Conservation (phyloP, 2,329 filamentous ascomycete species). For the Daldinia sp. region DNA sequence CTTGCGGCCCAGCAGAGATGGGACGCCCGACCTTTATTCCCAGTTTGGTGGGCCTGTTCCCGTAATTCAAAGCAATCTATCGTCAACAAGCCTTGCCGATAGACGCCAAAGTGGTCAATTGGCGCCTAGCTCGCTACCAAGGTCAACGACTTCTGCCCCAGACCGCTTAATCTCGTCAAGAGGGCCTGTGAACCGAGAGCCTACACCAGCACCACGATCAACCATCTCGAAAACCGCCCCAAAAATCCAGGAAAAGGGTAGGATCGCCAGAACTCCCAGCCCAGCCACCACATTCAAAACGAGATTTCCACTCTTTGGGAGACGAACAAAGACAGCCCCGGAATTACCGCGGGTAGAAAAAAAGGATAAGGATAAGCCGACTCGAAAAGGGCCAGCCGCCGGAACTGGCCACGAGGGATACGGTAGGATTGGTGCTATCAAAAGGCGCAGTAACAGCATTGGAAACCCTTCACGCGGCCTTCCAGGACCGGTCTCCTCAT, state of each 20-base stretch:
- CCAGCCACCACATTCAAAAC: constrained; percentile 66
- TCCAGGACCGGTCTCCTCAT: constrained; percentile 56
- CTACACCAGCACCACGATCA: constrained; percentile 46
- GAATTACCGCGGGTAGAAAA: constrained; percentile 60
- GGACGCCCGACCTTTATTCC: constrained; percentile 68
- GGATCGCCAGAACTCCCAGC: constrained; percentile 57
- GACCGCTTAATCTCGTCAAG: constrained; percentile 44
- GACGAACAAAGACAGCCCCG: constrained; percentile 71
- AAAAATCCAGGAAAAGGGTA: constrained; percentile 43
- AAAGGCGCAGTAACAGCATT: constrained; percentile 70
- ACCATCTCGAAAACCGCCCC: constrained; percentile 25
- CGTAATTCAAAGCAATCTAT: constrained; percentile 70
- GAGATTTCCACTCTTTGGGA: constrained; percentile 80
- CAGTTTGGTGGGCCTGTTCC: constrained; percentile 61
- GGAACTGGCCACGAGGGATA: constrained; percentile 96
- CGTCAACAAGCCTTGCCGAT: constrained; percentile 58
- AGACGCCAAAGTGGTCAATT: constrained; percentile 54
- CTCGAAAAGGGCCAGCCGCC: constrained; percentile 81
- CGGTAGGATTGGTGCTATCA: constrained; percentile 67
- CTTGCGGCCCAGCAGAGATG: constrained; percentile 72
- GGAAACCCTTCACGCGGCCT: constrained; percentile 57
- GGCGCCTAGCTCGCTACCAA: constrained; percentile 47
- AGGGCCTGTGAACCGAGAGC: constrained; percentile 48
- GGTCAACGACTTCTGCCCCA: constrained; percentile 48
- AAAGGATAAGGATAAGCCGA: constrained; percentile 64